A percentile compares a stretch with the other conserved stretches of the same genome.
phyloP scores from a whole-genome alignment of 106 monocot species.

The Platanthera guangdongensis region DNA sequence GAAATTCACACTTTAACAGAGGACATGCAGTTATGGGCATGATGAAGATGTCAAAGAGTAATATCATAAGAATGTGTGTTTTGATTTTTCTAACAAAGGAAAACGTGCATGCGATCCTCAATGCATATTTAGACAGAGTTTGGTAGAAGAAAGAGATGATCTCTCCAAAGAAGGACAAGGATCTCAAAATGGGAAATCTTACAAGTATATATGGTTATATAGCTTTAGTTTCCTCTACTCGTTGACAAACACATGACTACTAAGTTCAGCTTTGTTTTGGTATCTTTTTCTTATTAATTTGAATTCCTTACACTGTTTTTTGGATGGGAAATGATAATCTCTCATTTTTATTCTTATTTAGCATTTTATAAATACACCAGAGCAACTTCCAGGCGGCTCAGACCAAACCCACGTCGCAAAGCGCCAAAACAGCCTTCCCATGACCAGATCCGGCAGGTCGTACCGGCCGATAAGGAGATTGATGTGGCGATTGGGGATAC shows the following conservation, averaged over 20 bases:
- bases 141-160: slow-evolving; percentile 47
- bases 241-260: background rate
- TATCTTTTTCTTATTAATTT: too few relatives aligned
- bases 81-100: slow-evolving; percentile 97
- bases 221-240: background rate
- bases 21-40: slow-evolving; percentile 72
- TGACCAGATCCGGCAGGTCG: too few relatives aligned
- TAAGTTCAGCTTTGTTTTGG: background rate
- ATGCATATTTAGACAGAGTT: slow-evolving; percentile 68
- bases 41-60: slow-evolving; percentile 62
- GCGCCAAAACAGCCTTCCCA: too few relatives aligned
- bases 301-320: too few relatives aligned
- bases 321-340: too few relatives aligned
- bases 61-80: slow-evolving; percentile 88
- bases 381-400: too few relatives aligned
- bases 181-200: slow-evolving; percentile 24
- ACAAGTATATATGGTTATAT: slow-evolving; percentile 19
- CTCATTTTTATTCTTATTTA: too few relatives aligned
- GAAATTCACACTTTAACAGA: too few relatives aligned
- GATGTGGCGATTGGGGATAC: too few relatives aligned
- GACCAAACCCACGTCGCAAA: too few relatives aligned
- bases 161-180: slow-evolving; percentile 13
- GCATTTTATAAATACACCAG: too few relatives aligned
- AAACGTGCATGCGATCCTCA: slow-evolving; percentile 75
- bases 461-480: too few relatives aligned